phyloP scores from a whole-genome alignment of 1,284 basidiomycete species.

The Fomitopsis pinicola region DNA sequence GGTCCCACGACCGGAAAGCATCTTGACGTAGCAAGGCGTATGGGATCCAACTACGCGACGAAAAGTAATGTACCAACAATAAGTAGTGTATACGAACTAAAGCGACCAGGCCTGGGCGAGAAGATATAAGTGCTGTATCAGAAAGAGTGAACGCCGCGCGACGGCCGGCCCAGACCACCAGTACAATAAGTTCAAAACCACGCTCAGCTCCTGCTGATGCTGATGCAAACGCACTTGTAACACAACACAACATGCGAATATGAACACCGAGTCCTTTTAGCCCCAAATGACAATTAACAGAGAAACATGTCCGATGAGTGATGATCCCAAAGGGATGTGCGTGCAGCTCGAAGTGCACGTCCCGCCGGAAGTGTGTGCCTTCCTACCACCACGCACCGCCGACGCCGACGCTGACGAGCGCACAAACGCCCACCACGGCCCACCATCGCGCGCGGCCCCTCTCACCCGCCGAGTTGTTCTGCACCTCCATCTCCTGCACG shows the following conservation, averaged over 20 bases:
- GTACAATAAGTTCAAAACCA: neutral
- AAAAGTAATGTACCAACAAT: neutral
- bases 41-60: neutral
- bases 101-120: neutral
- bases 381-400: neutral
- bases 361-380: neutral
- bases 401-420: neutral
- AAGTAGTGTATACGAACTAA: neutral
- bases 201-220: neutral
- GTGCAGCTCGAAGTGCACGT: neutral
- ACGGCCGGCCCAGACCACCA: neutral
- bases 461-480: neutral
- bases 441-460: neutral
- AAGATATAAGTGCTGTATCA: neutral
- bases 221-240: neutral
- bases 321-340: no score
- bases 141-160: neutral
- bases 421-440: neutral
- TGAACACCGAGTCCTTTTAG: neutral
- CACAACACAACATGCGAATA: neutral
- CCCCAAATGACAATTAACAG: neutral
- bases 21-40: no score
- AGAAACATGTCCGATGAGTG: no score
- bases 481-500: conserved; percentile 16
- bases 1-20: no score